A percentile compares a stretch with the other conserved stretches of the same genome.
Evolutionary conservation across 2,329 filamentous ascomycete genomes (phyloP).

Genomic region (Ramularia endophylla): DNA sequence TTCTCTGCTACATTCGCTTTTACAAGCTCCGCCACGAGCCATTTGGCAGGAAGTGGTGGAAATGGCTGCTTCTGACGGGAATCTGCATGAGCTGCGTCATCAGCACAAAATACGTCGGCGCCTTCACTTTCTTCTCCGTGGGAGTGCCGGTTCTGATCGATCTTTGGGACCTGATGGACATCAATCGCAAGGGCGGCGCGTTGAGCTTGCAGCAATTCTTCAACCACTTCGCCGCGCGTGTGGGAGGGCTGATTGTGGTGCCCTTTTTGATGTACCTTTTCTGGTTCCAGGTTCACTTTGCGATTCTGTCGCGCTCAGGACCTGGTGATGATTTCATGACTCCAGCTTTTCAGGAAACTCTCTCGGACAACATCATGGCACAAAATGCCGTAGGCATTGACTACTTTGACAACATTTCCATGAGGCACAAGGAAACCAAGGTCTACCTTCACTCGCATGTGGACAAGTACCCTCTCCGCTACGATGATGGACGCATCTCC

Average conservation of each 20-base stretch:
- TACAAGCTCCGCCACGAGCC: conserved; percentile 89
- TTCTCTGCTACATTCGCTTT: conserved; percentile 93
- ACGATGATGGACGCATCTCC: conserved; percentile 94
- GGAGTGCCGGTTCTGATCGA: conserved; percentile 91
- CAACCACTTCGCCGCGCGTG: conserved; percentile 84
- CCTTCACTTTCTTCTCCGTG: conserved; percentile 96
- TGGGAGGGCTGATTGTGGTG: conserved; percentile 78
- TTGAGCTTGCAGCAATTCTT: conserved; percentile 72
- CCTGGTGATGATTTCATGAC: conserved; percentile 99
- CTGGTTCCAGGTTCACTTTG: conserved; percentile 99
- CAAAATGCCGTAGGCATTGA: conserved; percentile 79
- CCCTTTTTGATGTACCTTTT: conserved; percentile 98
- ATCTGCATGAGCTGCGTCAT: conserved; percentile 96
- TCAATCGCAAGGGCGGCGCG: conserved; percentile 78
- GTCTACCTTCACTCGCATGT: conserved; percentile 90
- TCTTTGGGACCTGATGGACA: conserved; percentile 87
- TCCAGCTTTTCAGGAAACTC: conserved; percentile 93
- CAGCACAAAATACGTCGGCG: conserved; percentile 95
- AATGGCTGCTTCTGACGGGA: conserved; percentile 93
- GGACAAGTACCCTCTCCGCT: conserved; percentile 84
- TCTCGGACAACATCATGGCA: conserved; percentile 91
- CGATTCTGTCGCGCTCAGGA: conserved; percentile 78
- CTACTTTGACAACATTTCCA: conserved; percentile 81
- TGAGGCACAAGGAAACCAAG: conserved; percentile 97
- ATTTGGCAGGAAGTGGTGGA: conserved; percentile 98